Percentiles rank a stretch among this genome's conserved stretches.
Evolutionary conservation across 495 filamentous ascomycete genomes (phyloP).

Genomic region (Pyronema omphalodes): DNA sequence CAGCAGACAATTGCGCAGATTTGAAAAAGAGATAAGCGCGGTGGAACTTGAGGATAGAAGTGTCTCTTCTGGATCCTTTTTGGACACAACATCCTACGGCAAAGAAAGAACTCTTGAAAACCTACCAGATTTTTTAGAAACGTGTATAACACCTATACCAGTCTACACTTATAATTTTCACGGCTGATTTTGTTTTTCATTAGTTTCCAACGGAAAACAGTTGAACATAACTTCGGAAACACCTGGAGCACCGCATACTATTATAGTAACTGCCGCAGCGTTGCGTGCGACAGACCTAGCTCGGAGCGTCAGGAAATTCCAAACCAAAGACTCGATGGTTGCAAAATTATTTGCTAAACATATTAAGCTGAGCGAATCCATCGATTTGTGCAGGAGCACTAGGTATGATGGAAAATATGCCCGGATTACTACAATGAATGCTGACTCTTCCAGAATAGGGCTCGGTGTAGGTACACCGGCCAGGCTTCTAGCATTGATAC

Average conservation of each 20-base stretch:
- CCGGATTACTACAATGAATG: not conserved
- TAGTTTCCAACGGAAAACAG: not conserved
- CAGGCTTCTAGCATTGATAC: conserved; percentile 57
- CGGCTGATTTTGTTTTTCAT: too few species aligned
- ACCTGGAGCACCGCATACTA: conserved; percentile 67
- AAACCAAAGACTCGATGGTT: conserved; percentile 53
- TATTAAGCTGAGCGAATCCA: conserved; percentile 79
- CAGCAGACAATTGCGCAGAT: conserved; percentile 56
- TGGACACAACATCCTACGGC: conserved; percentile 57
- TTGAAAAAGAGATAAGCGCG: conserved; percentile 55
- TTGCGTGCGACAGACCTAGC: conserved; percentile 64
- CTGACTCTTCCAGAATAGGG: conserved; percentile 36
- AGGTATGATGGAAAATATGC: conserved; percentile 26
- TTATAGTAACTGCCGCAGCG: conserved; percentile 62
- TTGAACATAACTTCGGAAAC: conserved; percentile 39
- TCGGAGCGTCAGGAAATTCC: conserved; percentile 54
- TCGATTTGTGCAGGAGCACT: conserved; percentile 48
- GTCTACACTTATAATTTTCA: too few species aligned
- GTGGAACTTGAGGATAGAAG: conserved; percentile 59
- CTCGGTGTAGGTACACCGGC: conserved; percentile 81
- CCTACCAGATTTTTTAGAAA: conserved; percentile 59
- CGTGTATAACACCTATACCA: conserved; percentile 6
- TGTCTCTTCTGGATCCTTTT: conserved; percentile 35
- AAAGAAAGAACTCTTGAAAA: conserved; percentile 44
- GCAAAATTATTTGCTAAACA: conserved; percentile 96